Evolutionary conservation across 2,329 filamentous ascomycete genomes (phyloP).

Genomic region (Neofusicoccum parvum): DNA sequence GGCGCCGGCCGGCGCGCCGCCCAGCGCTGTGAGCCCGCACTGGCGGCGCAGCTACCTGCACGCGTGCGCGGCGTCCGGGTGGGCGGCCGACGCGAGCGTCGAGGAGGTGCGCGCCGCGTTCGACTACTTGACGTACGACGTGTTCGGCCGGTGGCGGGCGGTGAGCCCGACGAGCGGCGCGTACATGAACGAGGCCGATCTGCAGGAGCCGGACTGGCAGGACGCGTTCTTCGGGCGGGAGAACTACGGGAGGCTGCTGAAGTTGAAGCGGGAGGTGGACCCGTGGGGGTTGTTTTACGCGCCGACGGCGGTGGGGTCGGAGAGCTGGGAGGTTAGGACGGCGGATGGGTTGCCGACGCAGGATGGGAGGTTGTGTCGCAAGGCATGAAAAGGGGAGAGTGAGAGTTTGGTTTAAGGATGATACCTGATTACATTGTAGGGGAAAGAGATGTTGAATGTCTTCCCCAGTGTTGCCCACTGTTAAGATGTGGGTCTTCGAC

Average conservation of each 20-base stretch:
- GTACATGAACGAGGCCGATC: slow-evolving; percentile 35
- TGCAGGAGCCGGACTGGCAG: slow-evolving; percentile 30
- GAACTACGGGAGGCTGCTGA: slow-evolving; percentile 26
- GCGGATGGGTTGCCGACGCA: slow-evolving; percentile 22
- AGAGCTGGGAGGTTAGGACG: slow-evolving; percentile 28
- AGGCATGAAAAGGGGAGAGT: neutral
- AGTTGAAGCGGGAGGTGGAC: slow-evolving; percentile 30
- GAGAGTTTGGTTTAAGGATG: too few species aligned
- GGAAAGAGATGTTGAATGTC: too few species aligned
- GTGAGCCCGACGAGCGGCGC: slow-evolving; percentile 25
- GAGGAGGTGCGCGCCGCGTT: slow-evolving; percentile 22
- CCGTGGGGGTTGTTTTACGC: slow-evolving; percentile 28
- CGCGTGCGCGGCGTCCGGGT: slow-evolving; percentile 32
- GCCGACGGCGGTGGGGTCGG: slow-evolving; percentile 29
- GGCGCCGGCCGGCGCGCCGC: neutral
- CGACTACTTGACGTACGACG: neutral
- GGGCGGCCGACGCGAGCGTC: neutral
- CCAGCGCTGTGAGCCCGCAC: slow-evolving; percentile 28
- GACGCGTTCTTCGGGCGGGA: slow-evolving; percentile 28
- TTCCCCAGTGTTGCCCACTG: too few species aligned
- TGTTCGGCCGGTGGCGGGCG: neutral
- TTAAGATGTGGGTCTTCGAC: too few species aligned
- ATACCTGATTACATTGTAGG: too few species aligned
- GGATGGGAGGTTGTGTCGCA: slow-evolving; percentile 25
- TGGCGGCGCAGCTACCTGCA: slow-evolving; percentile 26